Evolutionary conservation across 1,139 yeast species (phyloP), one percentile per base, ranked within the genome.

Genomic region (Nakaseomyces glabratus): DNA sequence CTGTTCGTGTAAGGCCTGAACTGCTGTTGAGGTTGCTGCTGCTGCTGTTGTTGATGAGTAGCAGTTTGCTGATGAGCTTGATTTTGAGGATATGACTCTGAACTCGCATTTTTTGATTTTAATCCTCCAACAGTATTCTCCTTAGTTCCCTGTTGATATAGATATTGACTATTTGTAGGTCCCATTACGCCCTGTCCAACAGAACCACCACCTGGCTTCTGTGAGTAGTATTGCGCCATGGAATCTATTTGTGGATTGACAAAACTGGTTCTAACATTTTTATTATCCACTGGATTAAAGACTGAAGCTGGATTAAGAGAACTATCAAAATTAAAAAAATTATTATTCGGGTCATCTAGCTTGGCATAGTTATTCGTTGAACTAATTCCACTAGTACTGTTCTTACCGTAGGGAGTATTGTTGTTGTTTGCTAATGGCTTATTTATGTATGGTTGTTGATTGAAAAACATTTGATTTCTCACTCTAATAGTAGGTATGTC

Each of bases 241-340:
- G 28, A 20, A 16, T 25, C 28, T 8, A 13, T 4, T 11, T 25
- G 28, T 11, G 16, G 15, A 16, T 25, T 25, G 20, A 25, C 28
- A 25, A 25, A 25, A 25, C 16, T 25, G 28, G 28, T 15, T 25
- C 28, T 25, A 25, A 25, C 28, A 25, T 25, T 25, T 20, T 25
- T 25, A 25, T 25, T 25, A 25, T 19, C 28, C 28, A 25, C 28
- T 15, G 20, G 19, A 25, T 25, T 25, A 25, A 9, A 25, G 15
- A 19, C 28, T 25, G 28, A 8, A 25, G 15, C 16, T 13, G 19
- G 28, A 25, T 25, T 25, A 25, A 25, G 28, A 25, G 8, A 15
- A 25, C 20, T 25, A 25, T 25, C 28, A 25, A 25, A 25, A 25
- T 20, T 20, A 25, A 25, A 25, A 25, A 25, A 6, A 25, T 25